These are phyloP conservation scores for Helichrysum umbraculigerum DNA, from an alignment of 129 eudicot species.

Conservation along the genomic window DNA sequence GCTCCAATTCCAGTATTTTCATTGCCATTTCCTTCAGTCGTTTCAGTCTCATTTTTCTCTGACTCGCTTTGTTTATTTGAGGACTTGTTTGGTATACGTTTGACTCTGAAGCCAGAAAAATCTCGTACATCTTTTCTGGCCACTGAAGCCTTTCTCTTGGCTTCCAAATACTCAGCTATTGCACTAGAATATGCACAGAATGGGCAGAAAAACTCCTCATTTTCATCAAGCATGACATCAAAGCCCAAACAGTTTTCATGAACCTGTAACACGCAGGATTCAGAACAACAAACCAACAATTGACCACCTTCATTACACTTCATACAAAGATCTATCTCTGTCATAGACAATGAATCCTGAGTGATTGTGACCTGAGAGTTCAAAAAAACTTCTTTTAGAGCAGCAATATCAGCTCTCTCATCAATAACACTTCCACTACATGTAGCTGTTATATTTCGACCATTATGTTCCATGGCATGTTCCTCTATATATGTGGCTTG, in stretches of 20 bases:
- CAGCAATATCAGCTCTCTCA: conserved; percentile 35
- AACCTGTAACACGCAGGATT: conserved; percentile 55
- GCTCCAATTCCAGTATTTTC: conserved; percentile 14
- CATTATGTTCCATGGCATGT: background rate
- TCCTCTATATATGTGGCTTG: conserved; percentile 18
- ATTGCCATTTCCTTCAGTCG: conserved; percentile 19
- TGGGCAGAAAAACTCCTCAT: conserved; percentile 64
- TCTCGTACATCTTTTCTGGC: conserved; percentile 58
- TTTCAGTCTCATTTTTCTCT: conserved; percentile 28
- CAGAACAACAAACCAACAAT: conserved; percentile 59
- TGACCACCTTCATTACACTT: conserved; percentile 64
- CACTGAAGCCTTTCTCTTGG: conserved; percentile 45
- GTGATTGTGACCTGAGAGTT: conserved; percentile 42
- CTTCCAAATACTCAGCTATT: conserved; percentile 49
- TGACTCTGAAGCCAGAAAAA: conserved; percentile 39
- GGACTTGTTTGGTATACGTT: conserved; percentile 10
- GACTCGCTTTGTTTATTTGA: conserved; percentile 17
- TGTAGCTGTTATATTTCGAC: background rate
- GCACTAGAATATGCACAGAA: conserved; percentile 79
- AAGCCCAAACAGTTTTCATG: conserved; percentile 71
- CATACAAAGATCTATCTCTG: conserved; percentile 55
- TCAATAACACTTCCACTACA: conserved; percentile 19
- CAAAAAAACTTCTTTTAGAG: conserved; percentile 41
- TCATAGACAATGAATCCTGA: conserved; percentile 50
- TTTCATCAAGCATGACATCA: conserved; percentile 48